A percentile compares a stretch with the other conserved stretches of the same genome.
phyloP scores from a whole-genome alignment of 345 rosid genomes.

The Syzygium aromaticum region DNA sequence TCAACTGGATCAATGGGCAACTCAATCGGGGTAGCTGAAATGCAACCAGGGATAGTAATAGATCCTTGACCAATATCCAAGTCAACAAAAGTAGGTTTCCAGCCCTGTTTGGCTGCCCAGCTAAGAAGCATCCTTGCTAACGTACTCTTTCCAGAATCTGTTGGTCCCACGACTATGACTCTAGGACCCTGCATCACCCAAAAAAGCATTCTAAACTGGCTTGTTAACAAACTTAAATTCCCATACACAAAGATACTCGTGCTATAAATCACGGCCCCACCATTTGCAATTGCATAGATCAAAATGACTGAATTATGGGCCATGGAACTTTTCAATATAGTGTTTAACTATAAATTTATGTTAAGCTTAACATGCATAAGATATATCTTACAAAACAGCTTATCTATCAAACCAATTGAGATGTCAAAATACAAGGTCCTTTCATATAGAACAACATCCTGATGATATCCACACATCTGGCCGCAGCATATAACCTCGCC shows the following conservation, averaged over 20 bases:
- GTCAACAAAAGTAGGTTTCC: constrained; percentile 83
- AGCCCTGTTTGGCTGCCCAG: constrained; percentile 94
- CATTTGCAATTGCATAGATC: neutral
- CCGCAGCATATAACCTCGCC: neutral
- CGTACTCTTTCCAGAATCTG: constrained; percentile 93
- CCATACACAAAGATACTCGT: neutral
- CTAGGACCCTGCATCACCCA: constrained; percentile 60
- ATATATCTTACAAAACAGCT: neutral
- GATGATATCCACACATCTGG: neutral
- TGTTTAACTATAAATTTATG: neutral
- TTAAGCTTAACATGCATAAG: neutral
- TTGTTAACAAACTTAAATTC: neutral
- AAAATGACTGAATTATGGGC: neutral
- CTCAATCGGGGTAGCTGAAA: constrained; percentile 90
- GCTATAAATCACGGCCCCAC: neutral
- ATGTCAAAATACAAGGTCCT: neutral
- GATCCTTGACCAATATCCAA: constrained; percentile 95
- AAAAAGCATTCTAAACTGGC: neutral
- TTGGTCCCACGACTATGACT: constrained; percentile 82
- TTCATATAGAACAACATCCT: neutral
- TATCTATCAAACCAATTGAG: neutral
- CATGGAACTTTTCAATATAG: neutral
- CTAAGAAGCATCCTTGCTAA: constrained; percentile 89
- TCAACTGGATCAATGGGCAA: constrained; percentile 91
- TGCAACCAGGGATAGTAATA: constrained; percentile 73